phyloP scores from a whole-genome alignment of 2,329 filamentous ascomycete species.

The Aschersonia sp. region DNA sequence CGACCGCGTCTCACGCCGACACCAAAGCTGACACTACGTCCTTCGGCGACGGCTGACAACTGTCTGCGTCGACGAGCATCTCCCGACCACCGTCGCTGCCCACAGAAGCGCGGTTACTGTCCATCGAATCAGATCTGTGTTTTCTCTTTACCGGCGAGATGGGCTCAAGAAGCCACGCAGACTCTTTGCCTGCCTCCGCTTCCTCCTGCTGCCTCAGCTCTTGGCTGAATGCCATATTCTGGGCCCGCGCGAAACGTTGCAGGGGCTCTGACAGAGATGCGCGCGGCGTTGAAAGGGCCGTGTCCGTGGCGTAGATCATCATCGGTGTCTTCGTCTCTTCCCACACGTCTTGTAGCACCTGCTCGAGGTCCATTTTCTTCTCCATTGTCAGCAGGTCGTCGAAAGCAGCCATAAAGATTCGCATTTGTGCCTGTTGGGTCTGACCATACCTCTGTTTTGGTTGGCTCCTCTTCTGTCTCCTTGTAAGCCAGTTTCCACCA shows the following conservation, averaged over 20 bases:
- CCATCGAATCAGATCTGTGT: slow-evolving; percentile 29
- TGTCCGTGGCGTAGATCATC: slow-evolving; percentile 39
- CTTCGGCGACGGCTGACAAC: too few species aligned
- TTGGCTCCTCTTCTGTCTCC: slow-evolving; percentile 22
- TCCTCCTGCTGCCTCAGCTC: slow-evolving; percentile 29
- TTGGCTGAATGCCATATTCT: slow-evolving; percentile 36
- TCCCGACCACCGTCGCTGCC: slow-evolving; percentile 22
- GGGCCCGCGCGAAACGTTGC: slow-evolving; percentile 32
- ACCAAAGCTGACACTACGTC: too few species aligned
- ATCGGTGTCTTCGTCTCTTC: slow-evolving; percentile 31
- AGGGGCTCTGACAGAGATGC: slow-evolving; percentile 22
- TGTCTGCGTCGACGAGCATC: slow-evolving; percentile 7
- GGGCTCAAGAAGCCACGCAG: slow-evolving; percentile 16
- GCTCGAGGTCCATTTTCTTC: slow-evolving; percentile 32
- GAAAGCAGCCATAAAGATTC: too few species aligned
- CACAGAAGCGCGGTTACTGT: slow-evolving; percentile 28
- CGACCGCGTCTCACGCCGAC: too few species aligned
- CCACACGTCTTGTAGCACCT: slow-evolving; percentile 30
- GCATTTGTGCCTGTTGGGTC: too few species aligned
- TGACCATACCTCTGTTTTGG: slow-evolving; percentile 32
- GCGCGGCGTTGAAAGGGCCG: slow-evolving; percentile 22
- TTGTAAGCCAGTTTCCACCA: slow-evolving; percentile 41
- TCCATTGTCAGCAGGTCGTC: too few species aligned
- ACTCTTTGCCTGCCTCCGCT: slow-evolving; percentile 7
- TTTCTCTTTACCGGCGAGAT: slow-evolving; percentile 31